Conservation (phyloP, 257 asterid genomes). For the Primulina tabacum region DNA sequence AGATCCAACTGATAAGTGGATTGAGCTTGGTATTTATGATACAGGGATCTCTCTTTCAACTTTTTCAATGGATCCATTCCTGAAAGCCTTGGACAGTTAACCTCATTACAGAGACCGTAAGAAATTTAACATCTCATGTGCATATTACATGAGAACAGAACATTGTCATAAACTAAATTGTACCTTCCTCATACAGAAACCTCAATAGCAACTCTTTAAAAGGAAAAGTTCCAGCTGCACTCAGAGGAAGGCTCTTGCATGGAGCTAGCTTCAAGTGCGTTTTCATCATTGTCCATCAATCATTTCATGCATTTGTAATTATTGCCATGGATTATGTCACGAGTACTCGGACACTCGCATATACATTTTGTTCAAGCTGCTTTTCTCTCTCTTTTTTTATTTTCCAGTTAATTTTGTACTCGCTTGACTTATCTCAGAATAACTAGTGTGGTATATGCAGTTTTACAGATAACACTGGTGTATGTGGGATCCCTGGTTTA, state of each 20-base stretch:
- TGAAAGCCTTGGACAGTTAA: conserved; percentile 80
- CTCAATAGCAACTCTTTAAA: conserved; percentile 82
- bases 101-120: conserved; percentile 65
- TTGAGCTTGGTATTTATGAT: background rate
- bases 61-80: conserved; percentile 91
- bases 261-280: conserved; percentile 71
- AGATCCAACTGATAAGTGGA: background rate
- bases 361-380: background rate
- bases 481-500: too few relatives aligned
- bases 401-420: too few relatives aligned
- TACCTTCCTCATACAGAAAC: conserved; percentile 51
- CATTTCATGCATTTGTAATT: background rate
- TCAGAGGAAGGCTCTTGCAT: conserved; percentile 93
- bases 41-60: conserved; percentile 94
- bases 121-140: conserved; percentile 31
- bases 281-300: background rate
- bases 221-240: conserved; percentile 87
- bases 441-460: too few relatives aligned
- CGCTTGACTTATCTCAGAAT: too few relatives aligned
- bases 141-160: background rate
- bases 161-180: conserved; percentile 3
- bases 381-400: too few relatives aligned
- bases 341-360: background rate
- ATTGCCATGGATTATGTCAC: background rate
- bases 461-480: too few relatives aligned